Evolutionary conservation across 495 filamentous ascomycete species (phyloP).

Genomic region (Annulohypoxylon moriforme): DNA sequence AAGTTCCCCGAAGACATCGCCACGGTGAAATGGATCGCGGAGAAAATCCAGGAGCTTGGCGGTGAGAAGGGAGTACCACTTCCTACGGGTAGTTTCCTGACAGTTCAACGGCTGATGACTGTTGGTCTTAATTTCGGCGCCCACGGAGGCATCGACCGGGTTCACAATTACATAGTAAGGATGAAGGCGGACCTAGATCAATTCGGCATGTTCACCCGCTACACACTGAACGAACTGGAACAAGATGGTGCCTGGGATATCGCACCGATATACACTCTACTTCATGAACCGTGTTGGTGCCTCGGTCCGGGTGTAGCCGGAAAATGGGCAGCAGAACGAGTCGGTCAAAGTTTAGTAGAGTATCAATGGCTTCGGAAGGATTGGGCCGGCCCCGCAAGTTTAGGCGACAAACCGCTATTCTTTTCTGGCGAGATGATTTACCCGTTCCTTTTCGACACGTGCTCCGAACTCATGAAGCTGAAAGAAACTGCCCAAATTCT

Average conservation of each 20-base stretch:
- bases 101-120: slow-evolving; percentile 75
- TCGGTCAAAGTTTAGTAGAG: slow-evolving; percentile 50
- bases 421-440: slow-evolving; percentile 96
- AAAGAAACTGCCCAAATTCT: slow-evolving; percentile 74
- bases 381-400: slow-evolving; percentile 46
- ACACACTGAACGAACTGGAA: slow-evolving; percentile 75
- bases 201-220: slow-evolving; percentile 77
- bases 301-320: slow-evolving; percentile 58
- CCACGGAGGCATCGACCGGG: slow-evolving; percentile 75
- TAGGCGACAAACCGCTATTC: slow-evolving; percentile 67
- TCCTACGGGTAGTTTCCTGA: slow-evolving; percentile 75
- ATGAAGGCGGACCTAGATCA: slow-evolving; percentile 74
- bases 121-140: slow-evolving; percentile 80
- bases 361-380: slow-evolving; percentile 58
- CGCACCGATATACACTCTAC: slow-evolving; percentile 81
- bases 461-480: slow-evolving; percentile 74
- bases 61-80: slow-evolving; percentile 63
- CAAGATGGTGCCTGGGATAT: slow-evolving; percentile 73
- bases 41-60: slow-evolving; percentile 65
- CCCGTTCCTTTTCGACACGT: slow-evolving; percentile 81
- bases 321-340: slow-evolving; percentile 61
- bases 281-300: slow-evolving; percentile 90
- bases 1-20: slow-evolving; percentile 89
- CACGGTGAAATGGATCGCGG: slow-evolving; percentile 72
- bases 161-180: slow-evolving; percentile 77